A percentile compares a stretch with the other conserved stretches of the same genome.
Evolutionary conservation across 345 rosid species (phyloP).

Genomic region (Limnanthes douglasii): DNA sequence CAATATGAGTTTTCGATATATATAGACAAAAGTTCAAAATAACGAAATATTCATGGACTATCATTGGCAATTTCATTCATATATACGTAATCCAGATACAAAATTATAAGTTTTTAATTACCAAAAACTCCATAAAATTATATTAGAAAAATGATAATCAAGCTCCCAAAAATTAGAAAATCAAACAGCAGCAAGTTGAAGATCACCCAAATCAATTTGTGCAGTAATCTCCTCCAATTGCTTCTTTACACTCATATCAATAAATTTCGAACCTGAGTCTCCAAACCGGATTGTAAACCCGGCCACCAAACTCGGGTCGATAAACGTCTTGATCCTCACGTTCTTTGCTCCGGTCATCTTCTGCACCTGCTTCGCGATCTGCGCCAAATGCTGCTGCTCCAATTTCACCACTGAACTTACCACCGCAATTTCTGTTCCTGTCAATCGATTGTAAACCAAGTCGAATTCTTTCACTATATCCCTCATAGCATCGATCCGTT

Average conservation of each 20-base stretch:
- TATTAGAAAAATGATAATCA: too few species aligned
- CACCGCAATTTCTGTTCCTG: conserved; percentile 62
- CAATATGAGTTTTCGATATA: too few species aligned
- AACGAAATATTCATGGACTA: too few species aligned
- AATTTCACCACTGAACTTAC: conserved; percentile 75
- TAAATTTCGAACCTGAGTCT: conserved; percentile 53
- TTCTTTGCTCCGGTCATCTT: conserved; percentile 72
- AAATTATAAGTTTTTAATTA: too few species aligned
- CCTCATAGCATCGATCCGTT: conserved; percentile 34
- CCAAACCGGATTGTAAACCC: conserved; percentile 90
- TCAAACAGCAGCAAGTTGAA: conserved; percentile 40
- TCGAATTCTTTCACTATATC: conserved; percentile 78
- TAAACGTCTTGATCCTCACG: conserved; percentile 67
- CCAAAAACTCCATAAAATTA: too few species aligned
- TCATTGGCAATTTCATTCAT: too few species aligned
- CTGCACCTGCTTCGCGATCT: conserved; percentile 93
- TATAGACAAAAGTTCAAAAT: too few species aligned
- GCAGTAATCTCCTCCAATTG: conserved; percentile 83
- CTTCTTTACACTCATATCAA: conserved; percentile 93
- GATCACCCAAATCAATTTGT: conserved; percentile 65
- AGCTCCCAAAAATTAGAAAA: too few species aligned
- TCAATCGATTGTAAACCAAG: conserved; percentile 40
- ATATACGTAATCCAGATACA: too few species aligned
- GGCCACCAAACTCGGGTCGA: conserved; percentile 72
- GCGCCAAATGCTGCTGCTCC: conserved; percentile 66